A percentile compares a stretch with the other conserved stretches of the same genome.
Conservation (phyloP, 257 asterid genomes). For the Rubia yunnanensis region DNA sequence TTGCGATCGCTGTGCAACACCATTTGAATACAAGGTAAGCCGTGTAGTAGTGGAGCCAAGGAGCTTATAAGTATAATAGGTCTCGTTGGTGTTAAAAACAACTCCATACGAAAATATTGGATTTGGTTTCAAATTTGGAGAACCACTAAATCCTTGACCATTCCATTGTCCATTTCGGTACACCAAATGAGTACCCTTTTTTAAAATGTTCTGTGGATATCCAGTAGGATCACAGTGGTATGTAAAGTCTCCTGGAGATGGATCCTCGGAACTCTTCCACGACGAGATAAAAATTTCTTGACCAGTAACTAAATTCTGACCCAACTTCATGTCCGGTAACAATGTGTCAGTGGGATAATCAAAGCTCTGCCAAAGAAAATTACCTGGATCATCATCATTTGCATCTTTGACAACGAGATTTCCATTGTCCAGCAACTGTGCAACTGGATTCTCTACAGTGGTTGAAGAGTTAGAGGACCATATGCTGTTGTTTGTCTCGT, state of each 20-base stretch:
- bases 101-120: conserved; percentile 8
- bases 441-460: conserved; percentile 19
- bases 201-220: conserved; percentile 20
- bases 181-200: not conserved
- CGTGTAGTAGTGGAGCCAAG: conserved; percentile 15
- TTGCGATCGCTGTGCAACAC: conserved; percentile 20
- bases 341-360: conserved; percentile 34
- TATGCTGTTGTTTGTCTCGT: conserved; percentile 9
- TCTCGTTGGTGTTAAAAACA: conserved; percentile 14
- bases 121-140: conserved; percentile 6
- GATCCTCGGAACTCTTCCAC: conserved; percentile 32
- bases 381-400: conserved; percentile 13
- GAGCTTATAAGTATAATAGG: conserved; percentile 7
- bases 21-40: conserved; percentile 16
- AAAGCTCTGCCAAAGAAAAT: conserved; percentile 47
- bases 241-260: conserved; percentile 18
- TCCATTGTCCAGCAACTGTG: conserved; percentile 33
- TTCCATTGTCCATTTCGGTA: conserved; percentile 30
- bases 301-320: conserved; percentile 18
- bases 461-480: conserved; percentile 42
- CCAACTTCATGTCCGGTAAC: conserved; percentile 22
- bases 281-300: conserved; percentile 27
- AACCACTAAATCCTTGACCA: conserved; percentile 24
- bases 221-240: conserved; percentile 20
- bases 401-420: conserved; percentile 39